Base-by-base conservation (phyloP, 495 filamentous ascomycete genomes). In the Penicillium cataractarum region DNA sequence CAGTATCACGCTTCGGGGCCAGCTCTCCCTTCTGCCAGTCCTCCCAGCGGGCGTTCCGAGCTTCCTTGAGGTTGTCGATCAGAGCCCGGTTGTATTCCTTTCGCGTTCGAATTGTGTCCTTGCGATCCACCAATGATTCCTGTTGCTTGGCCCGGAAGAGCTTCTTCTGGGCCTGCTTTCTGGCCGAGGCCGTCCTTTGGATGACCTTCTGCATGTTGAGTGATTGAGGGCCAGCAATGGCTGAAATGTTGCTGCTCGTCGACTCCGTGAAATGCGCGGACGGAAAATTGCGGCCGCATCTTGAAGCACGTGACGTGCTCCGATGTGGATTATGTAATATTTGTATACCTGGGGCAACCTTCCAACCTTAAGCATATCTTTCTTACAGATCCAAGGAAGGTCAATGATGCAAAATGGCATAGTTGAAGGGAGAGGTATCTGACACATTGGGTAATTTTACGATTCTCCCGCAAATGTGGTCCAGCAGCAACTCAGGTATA, bases 21-120 rank as follows among this genome's bases (percentile, higher is more conserved):
- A 97, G 69, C 3, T 88, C 83, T 2, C 93, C 92, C 60, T 92
- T 73, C 58, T 88, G 73, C 82, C 87, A 93, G 71, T 96, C 91
- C 70, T 95, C 89, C 60, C 80, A 81, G 26, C 78, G 80, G 55
- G 68, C 66, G 52, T 70, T 17, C 27, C 63, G 66, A 53, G 71
- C 78, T 19, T 68, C 67, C 58, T 75, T 71, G 44, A 76, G 55
- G 53, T 61, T 54, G 49, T 74, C 64, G 50, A 72, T 65, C 58
- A 77, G 60, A 7, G 76, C 56, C 39, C 61, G 72, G 65, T 80
- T 78, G 53, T 66, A 71, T 33, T 71, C 66, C 57, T 72, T 72
- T 39, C 66, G 63, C 44, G 77, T 65, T 37, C 76, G 72, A 27
- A 75, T 69, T 13, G 58, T 66, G 61, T 70, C 67, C 59, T 76